Conservation (phyloP, 306 rosid genomes). For the Lupinus albus region DNA sequence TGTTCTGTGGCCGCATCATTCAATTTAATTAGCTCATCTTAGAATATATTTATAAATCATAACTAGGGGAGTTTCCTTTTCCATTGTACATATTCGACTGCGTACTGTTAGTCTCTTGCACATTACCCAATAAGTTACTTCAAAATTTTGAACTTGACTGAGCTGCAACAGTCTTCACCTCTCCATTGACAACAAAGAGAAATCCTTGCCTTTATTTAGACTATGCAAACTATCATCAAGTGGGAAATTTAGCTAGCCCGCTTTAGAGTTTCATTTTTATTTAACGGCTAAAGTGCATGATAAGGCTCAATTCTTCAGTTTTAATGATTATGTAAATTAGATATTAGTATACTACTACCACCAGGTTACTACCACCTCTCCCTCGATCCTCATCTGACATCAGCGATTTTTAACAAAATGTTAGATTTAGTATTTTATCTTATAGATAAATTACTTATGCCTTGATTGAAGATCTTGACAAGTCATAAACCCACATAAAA, state of each 20-base stretch:
- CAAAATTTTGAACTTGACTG: neutral
- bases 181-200: neutral
- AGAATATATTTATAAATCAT: too few relatives aligned
- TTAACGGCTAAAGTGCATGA: neutral
- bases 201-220: neutral
- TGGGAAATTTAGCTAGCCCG: neutral
- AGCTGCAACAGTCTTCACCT: neutral
- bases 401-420: too few relatives aligned
- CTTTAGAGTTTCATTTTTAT: neutral
- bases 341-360: too few relatives aligned
- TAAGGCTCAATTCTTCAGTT: neutral
- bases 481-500: neutral
- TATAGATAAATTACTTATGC: too few relatives aligned
- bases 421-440: too few relatives aligned
- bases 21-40: neutral
- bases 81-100: neutral
- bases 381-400: too few relatives aligned
- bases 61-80: neutral
- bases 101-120: neutral
- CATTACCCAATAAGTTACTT: neutral
- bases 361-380: too few relatives aligned
- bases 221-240: neutral
- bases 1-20: neutral
- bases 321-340: neutral
- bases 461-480: too few relatives aligned